Conservation (phyloP, 495 filamentous ascomycete genomes). For the Aspergillus olivimuriae region DNA sequence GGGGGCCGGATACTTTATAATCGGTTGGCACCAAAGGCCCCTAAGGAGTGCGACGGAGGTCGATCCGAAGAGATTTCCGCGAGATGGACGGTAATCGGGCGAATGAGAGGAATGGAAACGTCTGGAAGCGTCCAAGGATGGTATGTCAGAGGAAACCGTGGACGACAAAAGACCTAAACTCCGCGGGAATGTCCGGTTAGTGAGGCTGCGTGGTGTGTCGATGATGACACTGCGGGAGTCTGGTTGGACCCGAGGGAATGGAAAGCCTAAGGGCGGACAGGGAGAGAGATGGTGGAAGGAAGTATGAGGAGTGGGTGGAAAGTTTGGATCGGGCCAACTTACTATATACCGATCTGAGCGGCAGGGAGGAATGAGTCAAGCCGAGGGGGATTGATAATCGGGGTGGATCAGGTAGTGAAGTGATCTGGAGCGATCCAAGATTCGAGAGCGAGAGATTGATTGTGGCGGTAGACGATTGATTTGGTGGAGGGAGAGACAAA, state of each 20-base stretch:
- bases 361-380: neutral
- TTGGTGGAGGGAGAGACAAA: neutral
- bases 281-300: neutral
- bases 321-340: neutral
- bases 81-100: slow-evolving; percentile 9
- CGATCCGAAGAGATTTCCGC: slow-evolving; percentile 22
- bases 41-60: slow-evolving; percentile 17
- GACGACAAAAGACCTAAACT: neutral
- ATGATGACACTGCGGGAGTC: neutral
- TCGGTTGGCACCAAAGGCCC: slow-evolving; percentile 18
- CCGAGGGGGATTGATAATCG: neutral
- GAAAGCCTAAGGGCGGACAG: too few relatives aligned
- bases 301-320: neutral
- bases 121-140: slow-evolving; percentile 36
- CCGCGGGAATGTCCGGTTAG: slow-evolving; percentile 3
- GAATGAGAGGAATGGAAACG: slow-evolving; percentile 17
- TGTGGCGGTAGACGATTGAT: neutral
- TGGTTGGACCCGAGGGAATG: neutral
- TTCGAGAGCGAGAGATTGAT: neutral
- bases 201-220: neutral
- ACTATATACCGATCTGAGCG: neutral
- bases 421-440: neutral
- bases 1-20: slow-evolving; percentile 24
- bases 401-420: neutral
- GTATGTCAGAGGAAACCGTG: neutral